Evolutionary conservation across 2,329 filamentous ascomycete genomes (phyloP), one percentile per base, ranked within the genome.

Genomic region (Knufia fluminis): DNA sequence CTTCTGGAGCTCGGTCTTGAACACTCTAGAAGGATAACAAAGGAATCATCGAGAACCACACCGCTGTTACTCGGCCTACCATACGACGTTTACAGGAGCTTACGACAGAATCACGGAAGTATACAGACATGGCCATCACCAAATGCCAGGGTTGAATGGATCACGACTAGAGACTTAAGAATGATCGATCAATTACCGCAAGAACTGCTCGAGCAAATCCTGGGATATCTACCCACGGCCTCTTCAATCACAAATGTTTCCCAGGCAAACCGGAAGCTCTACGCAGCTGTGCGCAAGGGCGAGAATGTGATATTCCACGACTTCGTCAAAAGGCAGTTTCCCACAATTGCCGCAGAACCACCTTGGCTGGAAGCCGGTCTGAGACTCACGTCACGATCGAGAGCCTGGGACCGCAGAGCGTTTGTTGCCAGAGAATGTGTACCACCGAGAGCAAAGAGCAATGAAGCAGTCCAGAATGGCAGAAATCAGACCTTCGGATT

Each of bases 321-420:
- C 1, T 78, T 79, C 54, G 62, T 72, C 0, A 65, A 70, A 50
- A 68, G 59, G 33, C 67, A 63, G 14, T 78, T 80, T 50, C 71
- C 75, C 8, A 68, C 67, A 2, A 64, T 70, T 26, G 53, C 62
- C n/a, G 62, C 62, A 12, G 67, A 68, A 2, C 61, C 67, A 1
- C 66, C 69, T 12, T 74, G 69, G 70, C 67, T 64, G 57, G 71
- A 75, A 60, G 69, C 71, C n/a, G 72, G 73, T 2, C 73, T 73
- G 45, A 73, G 74, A 7, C 61, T 80, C 45, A 77, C 75, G 1
- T 77, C 76, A 1, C 66, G 79, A 3, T 77, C 76, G 10, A 70
- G 74, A 24, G 78, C 79, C 16, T 73, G 78, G 67, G 74, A 79
- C 50, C 69, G 73, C 40, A 71, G 74, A 57, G 77, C 76, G 1